A percentile compares a stretch with the other conserved stretches of the same genome.
These are phyloP conservation scores for Scortechinia acanthostroma DNA, from an alignment of 2,329 filamentous ascomycete genomes.

Conservation along the genomic window DNA sequence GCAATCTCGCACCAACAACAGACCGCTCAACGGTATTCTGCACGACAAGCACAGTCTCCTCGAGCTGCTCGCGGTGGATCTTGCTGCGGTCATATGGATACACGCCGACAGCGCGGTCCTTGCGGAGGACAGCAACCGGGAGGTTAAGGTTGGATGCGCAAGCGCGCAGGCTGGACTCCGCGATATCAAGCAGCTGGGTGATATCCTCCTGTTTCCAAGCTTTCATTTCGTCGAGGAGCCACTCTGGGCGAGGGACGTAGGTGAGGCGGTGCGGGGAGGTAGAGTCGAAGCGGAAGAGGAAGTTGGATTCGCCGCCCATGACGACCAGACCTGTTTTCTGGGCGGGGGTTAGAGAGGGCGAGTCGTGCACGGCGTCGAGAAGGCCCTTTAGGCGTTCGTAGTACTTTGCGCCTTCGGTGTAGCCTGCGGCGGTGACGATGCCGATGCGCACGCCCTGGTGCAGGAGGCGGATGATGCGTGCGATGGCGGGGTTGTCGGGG, in stretches of 20 bases:
- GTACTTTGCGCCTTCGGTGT: conserved; percentile 55
- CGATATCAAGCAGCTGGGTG: conserved; percentile 50
- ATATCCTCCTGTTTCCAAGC: conserved; percentile 49
- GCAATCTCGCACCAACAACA: conserved; percentile 44
- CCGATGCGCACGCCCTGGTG: conserved; percentile 48
- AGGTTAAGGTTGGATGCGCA: conserved; percentile 51
- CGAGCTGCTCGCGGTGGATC: conserved; percentile 56
- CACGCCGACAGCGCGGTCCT: conserved; percentile 48
- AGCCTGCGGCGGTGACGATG: conserved; percentile 67
- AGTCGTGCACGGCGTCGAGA: conserved; percentile 46
- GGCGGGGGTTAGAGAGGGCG: conserved; percentile 28
- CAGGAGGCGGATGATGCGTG: conserved; percentile 50
- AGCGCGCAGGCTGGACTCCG: conserved; percentile 50
- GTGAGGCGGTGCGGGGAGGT: conserved; percentile 26
- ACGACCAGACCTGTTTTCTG: conserved; percentile 52
- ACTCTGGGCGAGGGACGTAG: conserved; percentile 32
- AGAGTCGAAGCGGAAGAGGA: conserved; percentile 43
- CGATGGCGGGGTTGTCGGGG: conserved; percentile 49
- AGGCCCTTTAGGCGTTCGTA: conserved; percentile 55
- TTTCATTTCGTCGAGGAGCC: conserved; percentile 42
- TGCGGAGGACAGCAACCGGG: conserved; percentile 51
- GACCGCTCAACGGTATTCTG: conserved; percentile 61
- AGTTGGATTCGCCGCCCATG: conserved; percentile 63
- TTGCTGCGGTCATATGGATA: conserved; percentile 34
- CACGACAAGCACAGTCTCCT: conserved; percentile 62